phyloP scores from a whole-genome alignment of 768 basidiomycete genomes.

The Rubroboletus satanas region DNA sequence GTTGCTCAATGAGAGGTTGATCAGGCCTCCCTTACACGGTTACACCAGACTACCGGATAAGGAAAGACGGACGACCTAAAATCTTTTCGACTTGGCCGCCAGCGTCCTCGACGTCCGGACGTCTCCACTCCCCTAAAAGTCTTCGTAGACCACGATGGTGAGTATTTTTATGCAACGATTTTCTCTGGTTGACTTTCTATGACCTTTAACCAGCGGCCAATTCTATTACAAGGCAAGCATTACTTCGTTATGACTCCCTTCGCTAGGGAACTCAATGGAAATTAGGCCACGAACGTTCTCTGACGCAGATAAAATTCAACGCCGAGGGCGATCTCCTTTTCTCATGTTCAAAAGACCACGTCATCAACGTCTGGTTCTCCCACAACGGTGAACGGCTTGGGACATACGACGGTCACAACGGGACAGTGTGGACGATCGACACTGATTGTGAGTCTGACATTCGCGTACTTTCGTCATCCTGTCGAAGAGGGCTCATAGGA shows the following conservation, averaged over 20 bases:
- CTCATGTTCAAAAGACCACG: slow-evolving; percentile 90
- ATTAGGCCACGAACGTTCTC: slow-evolving; percentile 90
- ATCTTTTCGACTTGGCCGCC: slow-evolving; percentile 16
- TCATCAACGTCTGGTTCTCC: slow-evolving; percentile 96
- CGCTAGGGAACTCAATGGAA: slow-evolving; percentile 14
- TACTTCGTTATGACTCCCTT: neutral
- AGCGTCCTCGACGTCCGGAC: neutral
- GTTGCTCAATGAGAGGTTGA: neutral
- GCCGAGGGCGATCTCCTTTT: slow-evolving; percentile 93
- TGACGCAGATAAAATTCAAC: slow-evolving; percentile 98
- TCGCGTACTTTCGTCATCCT: neutral
- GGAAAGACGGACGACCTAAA: slow-evolving; percentile 12
- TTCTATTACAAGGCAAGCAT: slow-evolving; percentile 59
- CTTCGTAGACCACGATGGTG: slow-evolving; percentile 15
- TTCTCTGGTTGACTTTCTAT: neutral
- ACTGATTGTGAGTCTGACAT: slow-evolving; percentile 72
- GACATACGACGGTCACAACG: slow-evolving; percentile 95
- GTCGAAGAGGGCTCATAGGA: neutral
- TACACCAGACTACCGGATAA: slow-evolving; percentile 15
- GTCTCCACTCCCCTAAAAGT: neutral
- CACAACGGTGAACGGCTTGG: slow-evolving; percentile 97
- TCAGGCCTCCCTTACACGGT: too few relatives aligned
- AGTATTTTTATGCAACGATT: neutral
- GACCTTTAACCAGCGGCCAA: slow-evolving; percentile 51
- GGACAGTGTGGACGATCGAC: slow-evolving; percentile 94